These are phyloP conservation scores for Colletotrichum chlorophyti DNA, from an alignment of 2,329 filamentous ascomycete species.

Conservation along the genomic window DNA sequence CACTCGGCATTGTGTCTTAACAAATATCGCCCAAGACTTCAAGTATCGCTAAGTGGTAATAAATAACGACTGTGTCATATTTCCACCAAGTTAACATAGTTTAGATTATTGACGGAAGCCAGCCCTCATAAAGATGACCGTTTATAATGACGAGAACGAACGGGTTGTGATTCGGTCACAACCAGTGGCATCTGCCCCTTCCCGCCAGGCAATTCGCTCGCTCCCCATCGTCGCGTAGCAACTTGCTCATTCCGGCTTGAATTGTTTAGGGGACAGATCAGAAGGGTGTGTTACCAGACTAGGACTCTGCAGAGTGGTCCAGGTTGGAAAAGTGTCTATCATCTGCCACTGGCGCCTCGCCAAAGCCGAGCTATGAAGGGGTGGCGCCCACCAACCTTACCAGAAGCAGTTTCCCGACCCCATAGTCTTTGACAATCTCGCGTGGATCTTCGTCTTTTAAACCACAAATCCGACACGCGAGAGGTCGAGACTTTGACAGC, in stretches of 20 bases:
- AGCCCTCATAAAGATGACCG: no score
- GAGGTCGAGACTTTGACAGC: background rate
- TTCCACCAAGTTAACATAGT: no score
- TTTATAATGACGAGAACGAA: no score
- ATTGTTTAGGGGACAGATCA: background rate
- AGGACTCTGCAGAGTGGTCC: no score
- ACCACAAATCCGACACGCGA: constrained; percentile 1
- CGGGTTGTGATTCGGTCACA: background rate
- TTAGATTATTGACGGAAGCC: no score
- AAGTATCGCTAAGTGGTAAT: no score
- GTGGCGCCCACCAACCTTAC: background rate
- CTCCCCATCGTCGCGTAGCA: background rate
- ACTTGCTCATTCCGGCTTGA: background rate
- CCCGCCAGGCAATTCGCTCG: background rate
- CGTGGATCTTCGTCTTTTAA: constrained; percentile 4
- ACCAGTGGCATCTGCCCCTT: background rate
- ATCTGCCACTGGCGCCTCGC: no score
- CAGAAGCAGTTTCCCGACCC: constrained; percentile 5
- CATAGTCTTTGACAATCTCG: background rate
- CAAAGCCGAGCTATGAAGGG: background rate
- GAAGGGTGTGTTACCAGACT: background rate
- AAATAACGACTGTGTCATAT: no score
- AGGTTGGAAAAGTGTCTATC: no score
- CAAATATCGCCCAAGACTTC: no score
- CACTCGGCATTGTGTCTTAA: no score